Evolutionary conservation across 768 basidiomycete genomes (phyloP), one percentile per base, ranked within the genome.

Genomic region (Tylopilus plumbeoviolaceoides): DNA sequence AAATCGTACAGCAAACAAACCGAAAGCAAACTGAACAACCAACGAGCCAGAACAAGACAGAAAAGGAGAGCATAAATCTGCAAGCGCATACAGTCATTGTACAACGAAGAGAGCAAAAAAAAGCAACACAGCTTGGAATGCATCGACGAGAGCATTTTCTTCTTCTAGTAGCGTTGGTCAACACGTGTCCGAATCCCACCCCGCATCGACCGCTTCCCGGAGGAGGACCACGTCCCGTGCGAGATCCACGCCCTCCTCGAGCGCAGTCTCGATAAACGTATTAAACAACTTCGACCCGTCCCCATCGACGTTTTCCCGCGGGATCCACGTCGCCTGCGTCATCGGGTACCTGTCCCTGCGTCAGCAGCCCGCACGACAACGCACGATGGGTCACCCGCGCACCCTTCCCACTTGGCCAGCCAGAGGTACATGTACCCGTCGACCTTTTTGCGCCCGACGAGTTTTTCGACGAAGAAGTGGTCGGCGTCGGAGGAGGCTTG

Each of bases 381-480:
- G 30, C 7, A 20, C 14, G 28, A 12, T 40, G 30, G 28, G 33
- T 17, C 15, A 4, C n/a, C 28, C 14, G 6, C 51, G 47, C 20
- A 71, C 69, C 69, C 70, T 0, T 69, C 69, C 68, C 68, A 69
- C 44, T 69, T 70, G 15, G 66, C 68, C 30, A 71, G 47, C 66
- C 66, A 71, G 43, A 56, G 5, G 38, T 54, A 64, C 1, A 51
- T 15, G 23, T 54, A 57, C 7, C 51, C 50, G 2, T 63, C 57
- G 3, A 45, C 15, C 11, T 41, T 53, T 25, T 62, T 60, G 40
- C 68, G 62, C 23, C 68, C 70, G 0, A 71, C 60, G 14, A 69
- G 57, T 33, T 56, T 63, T 42, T 71, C 62, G 5, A 69, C 55
- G n/a, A 67, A 59, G 36, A 40, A 68, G 18, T 53, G 21, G 1